These are phyloP conservation scores for Candida koratica DNA, from an alignment of 805 yeast species.

Conservation along the genomic window DNA sequence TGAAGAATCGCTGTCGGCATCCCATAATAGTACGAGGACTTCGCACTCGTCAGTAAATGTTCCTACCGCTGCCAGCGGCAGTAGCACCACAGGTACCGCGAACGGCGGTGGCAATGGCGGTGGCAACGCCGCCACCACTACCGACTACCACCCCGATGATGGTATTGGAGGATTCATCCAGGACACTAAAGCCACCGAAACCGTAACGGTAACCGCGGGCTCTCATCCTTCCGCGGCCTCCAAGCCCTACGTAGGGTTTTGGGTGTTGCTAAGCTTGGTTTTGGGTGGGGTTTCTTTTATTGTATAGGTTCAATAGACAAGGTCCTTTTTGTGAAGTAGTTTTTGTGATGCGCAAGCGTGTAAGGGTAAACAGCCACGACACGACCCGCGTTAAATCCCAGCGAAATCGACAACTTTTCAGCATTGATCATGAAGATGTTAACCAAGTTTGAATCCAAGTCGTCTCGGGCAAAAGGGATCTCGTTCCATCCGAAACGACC, in stretches of 20 bases:
- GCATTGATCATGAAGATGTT: slow-evolving; percentile 63
- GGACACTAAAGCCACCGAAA: slow-evolving; percentile 19
- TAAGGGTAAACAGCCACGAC: too few relatives aligned
- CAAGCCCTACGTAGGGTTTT: too few relatives aligned
- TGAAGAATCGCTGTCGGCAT: slow-evolving; percentile 18
- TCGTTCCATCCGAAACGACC: slow-evolving; percentile 96
- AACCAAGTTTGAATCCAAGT: slow-evolving; percentile 87
- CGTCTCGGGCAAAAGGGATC: slow-evolving; percentile 95
- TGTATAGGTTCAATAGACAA: neutral
- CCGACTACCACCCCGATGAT: slow-evolving; percentile 15
- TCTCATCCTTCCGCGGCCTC: too few relatives aligned
- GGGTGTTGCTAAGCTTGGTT: slow-evolving; percentile 18
- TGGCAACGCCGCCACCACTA: slow-evolving; percentile 4
- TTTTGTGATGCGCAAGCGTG: too few relatives aligned
- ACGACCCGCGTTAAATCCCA: slow-evolving; percentile 7
- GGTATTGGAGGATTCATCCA: slow-evolving; percentile 41
- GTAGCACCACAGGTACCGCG: neutral
- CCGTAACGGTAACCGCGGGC: too few relatives aligned
- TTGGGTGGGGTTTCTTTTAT: slow-evolving; percentile 20
- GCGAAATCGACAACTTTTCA: slow-evolving; percentile 5
- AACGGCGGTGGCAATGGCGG: slow-evolving; percentile 2
- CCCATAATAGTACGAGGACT: slow-evolving; percentile 18
- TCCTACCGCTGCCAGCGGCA: slow-evolving; percentile 17
- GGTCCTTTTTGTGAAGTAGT: too few relatives aligned
- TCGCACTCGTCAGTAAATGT: slow-evolving; percentile 14